These are phyloP conservation scores for Talaromyces sp. DNA, from an alignment of 2,329 filamentous ascomycete genomes.

Conservation along the genomic window DNA sequence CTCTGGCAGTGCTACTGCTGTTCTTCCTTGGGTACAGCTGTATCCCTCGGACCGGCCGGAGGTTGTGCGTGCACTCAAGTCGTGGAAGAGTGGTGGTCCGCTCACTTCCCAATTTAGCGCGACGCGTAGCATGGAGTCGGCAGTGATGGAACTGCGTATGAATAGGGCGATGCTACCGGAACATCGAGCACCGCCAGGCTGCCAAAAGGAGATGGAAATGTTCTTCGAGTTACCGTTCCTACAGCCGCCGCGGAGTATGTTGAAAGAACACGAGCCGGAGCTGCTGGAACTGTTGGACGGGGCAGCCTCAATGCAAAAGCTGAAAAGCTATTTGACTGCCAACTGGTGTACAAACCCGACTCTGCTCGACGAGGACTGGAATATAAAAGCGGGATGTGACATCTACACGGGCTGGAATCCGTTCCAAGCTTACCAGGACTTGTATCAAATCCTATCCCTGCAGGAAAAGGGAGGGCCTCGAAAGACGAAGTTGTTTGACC, in stretches of 20 bases:
- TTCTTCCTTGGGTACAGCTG: constrained; percentile 7
- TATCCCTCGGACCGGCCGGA: constrained; percentile 1
- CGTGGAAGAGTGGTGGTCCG: constrained; percentile 1
- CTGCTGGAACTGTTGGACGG: constrained; percentile 5
- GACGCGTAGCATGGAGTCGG: not conserved
- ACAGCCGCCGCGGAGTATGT: constrained; percentile 6
- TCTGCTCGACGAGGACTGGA: constrained; percentile 1
- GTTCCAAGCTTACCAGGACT: constrained; percentile 3
- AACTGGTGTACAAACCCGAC: constrained; percentile 9
- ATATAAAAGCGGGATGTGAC: not conserved
- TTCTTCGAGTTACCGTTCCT: constrained; percentile 6
- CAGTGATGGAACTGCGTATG: not conserved
- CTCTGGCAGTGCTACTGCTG: not conserved
- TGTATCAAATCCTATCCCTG: constrained; percentile 4
- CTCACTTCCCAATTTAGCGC: not conserved
- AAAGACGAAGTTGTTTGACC: constrained; percentile 9
- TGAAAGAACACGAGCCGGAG: constrained; percentile 9
- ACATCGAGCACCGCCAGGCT: constrained; percentile 5
- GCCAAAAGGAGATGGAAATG: constrained; percentile 8
- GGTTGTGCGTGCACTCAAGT: not conserved
- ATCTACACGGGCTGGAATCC: not conserved
- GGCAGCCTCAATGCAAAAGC: not conserved
- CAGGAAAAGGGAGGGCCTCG: constrained; percentile 9
- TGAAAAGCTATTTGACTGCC: not conserved
- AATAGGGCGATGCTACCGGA: not conserved